Evolutionary conservation across 2,329 filamentous ascomycete genomes (phyloP).

Genomic region (Herpotrichia juniperi): DNA sequence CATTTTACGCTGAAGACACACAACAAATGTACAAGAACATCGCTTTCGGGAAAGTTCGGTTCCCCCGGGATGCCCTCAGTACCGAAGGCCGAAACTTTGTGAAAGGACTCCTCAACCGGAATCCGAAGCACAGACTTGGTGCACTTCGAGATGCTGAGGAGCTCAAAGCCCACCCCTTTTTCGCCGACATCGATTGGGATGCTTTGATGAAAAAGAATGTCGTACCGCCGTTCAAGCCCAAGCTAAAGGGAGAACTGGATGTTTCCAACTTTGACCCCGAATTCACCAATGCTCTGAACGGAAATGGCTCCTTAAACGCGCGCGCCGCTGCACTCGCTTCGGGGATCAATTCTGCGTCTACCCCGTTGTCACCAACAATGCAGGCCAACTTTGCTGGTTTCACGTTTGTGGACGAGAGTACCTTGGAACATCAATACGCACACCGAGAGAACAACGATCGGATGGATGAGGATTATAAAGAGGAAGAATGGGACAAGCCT

Average conservation of each 20-base stretch:
- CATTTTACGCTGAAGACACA: constrained; percentile 98
- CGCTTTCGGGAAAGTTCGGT: constrained; percentile 96
- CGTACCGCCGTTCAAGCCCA: constrained; percentile 96
- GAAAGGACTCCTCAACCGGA: constrained; percentile 94
- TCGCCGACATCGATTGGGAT: constrained; percentile 91
- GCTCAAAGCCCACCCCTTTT: constrained; percentile 93
- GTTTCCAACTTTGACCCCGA: constrained; percentile 99
- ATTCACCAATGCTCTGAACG: constrained; percentile 92
- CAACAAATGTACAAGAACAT: constrained; percentile 99
- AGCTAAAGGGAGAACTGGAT: constrained; percentile 92
- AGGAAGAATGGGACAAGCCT: constrained; percentile 51
- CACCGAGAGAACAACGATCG: constrained; percentile 52
- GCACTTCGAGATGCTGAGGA: constrained; percentile 92
- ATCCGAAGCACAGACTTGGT: constrained; percentile 92
- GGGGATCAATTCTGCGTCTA: constrained; percentile 82
- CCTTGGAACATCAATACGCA: constrained; percentile 81
- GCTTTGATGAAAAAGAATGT: constrained; percentile 88
- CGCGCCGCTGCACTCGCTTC: constrained; percentile 84
- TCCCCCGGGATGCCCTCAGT: constrained; percentile 91
- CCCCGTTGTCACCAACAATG: constrained; percentile 90
- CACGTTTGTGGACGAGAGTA: constrained; percentile 98
- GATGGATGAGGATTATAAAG: constrained; percentile 50
- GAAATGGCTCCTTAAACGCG: constrained; percentile 85
- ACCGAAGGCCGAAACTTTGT: constrained; percentile 97
- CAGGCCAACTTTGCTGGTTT: constrained; percentile 99